Percentiles rank a stretch among this genome's conserved stretches.
These are phyloP conservation scores for Hemileccinum impolitum DNA, from an alignment of 768 basidiomycete genomes.

Conservation along the genomic window DNA sequence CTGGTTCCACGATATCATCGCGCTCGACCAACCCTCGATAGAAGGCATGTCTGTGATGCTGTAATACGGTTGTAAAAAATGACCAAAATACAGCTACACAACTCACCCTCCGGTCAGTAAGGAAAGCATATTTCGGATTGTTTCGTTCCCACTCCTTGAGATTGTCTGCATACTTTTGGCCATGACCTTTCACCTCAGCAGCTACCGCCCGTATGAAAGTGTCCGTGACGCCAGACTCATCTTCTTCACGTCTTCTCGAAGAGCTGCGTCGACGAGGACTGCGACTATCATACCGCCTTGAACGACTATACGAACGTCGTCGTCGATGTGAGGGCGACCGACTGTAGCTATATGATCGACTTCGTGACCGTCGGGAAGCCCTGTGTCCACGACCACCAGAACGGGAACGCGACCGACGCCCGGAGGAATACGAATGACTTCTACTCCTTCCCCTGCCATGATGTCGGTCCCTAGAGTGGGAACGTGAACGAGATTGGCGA, in stretches of 20 bases:
- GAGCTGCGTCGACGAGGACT: constrained; percentile 45
- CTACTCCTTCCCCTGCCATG: constrained; percentile 23
- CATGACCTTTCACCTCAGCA: constrained; percentile 79
- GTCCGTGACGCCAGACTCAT: constrained; percentile 61
- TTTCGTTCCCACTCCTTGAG: constrained; percentile 72
- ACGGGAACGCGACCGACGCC: constrained; percentile 29
- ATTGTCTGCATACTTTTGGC: constrained; percentile 67
- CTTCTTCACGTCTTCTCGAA: constrained; percentile 45
- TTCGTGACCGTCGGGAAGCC: constrained; percentile 22
- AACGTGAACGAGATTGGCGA: constrained; percentile 33
- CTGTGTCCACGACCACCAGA: constrained; percentile 30
- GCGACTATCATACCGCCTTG: constrained; percentile 39
- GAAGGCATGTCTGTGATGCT: constrained; percentile 72
- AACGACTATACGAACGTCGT: constrained; percentile 49
- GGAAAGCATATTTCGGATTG: constrained; percentile 82
- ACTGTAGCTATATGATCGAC: constrained; percentile 30
- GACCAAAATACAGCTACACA: not conserved
- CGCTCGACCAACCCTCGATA: constrained; percentile 69
- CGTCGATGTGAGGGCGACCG: constrained; percentile 38
- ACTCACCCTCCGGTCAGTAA: constrained; percentile 54
- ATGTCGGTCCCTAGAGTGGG: constrained; percentile 32
- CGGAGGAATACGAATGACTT: constrained; percentile 25
- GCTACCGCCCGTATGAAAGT: constrained; percentile 87
- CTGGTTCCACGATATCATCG: constrained; percentile 50
- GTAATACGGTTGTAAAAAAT: constrained; percentile 5